Evolutionary conservation across 768 basidiomycete species (phyloP).

Genomic region (Mycena rebaudengoi): DNA sequence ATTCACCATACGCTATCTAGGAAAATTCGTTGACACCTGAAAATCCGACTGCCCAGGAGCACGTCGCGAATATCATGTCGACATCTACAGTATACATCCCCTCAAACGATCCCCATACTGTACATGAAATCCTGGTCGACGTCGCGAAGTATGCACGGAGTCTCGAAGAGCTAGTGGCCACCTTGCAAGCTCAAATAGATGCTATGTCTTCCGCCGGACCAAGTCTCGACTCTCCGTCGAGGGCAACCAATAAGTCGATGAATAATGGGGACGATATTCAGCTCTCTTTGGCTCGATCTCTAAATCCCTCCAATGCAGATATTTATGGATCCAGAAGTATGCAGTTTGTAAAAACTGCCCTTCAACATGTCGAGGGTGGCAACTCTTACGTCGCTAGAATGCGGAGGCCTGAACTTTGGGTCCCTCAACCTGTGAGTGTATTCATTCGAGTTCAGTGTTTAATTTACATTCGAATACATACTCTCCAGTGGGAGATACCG

Average conservation of each 20-base stretch:
- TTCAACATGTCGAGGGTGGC: neutral
- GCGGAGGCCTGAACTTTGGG: conserved; percentile 27
- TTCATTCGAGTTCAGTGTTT: neutral
- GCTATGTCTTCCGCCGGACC: too few species aligned
- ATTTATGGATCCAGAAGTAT: conserved; percentile 11
- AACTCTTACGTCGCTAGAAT: neutral
- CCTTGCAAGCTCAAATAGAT: neutral
- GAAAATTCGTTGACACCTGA: too few species aligned
- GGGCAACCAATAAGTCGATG: too few species aligned
- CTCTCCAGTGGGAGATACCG: conserved; percentile 49
- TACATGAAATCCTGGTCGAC: neutral
- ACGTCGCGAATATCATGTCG: conserved; percentile 1
- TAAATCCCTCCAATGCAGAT: neutral
- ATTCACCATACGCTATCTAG: too few species aligned
- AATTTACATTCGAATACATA: neutral
- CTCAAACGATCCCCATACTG: neutral
- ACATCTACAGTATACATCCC: conserved; percentile 7
- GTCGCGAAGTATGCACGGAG: conserved; percentile 9
- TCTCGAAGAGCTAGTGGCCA: neutral
- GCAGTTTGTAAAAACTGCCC: conserved; percentile 1
- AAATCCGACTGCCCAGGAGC: conserved; percentile 4
- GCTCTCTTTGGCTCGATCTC: too few species aligned
- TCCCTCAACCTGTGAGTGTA: conserved; percentile 8
- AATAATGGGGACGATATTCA: too few species aligned
- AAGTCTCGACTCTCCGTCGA: too few species aligned